phyloP scores from a whole-genome alignment of 192 early-diverging fungal genomes.

The Coemansia sp. region DNA sequence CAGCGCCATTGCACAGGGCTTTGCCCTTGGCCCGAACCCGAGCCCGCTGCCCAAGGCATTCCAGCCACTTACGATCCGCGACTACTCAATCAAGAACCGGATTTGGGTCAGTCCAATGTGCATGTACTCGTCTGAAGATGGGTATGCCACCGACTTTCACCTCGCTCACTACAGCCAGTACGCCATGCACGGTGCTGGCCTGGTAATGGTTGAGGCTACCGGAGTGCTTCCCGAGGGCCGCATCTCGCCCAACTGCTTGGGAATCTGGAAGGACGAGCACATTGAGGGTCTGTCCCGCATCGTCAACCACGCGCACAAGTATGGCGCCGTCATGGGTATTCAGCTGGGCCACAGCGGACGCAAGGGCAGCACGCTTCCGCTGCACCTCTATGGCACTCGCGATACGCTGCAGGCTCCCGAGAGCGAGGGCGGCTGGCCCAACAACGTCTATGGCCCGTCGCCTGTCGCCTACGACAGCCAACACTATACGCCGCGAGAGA shows the following conservation, averaged over 20 bases:
- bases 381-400: not conserved
- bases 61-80: constrained; percentile 68
- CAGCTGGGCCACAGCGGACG: constrained; percentile 87
- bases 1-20: constrained; percentile 40
- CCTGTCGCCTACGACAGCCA: constrained; percentile 50
- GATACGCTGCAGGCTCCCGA: constrained; percentile 13
- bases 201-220: constrained; percentile 79
- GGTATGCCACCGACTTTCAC: constrained; percentile 68
- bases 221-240: constrained; percentile 77
- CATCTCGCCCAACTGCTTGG: constrained; percentile 75
- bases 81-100: constrained; percentile 74
- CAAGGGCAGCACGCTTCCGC: constrained; percentile 60
- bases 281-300: constrained; percentile 53
- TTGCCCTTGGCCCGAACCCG: constrained; percentile 8
- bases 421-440: constrained; percentile 68
- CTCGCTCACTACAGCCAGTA: constrained; percentile 65
- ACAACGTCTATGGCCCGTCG: constrained; percentile 70
- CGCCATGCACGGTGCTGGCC: constrained; percentile 77
- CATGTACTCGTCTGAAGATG: constrained; percentile 72
- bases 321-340: constrained; percentile 65
- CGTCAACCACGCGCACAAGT: constrained; percentile 64
- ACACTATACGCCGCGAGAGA: constrained; percentile 39
- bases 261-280: constrained; percentile 85
- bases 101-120: constrained; percentile 84
- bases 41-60: constrained; percentile 59